These are phyloP conservation scores for Tieghemostelium lacteum DNA, from an alignment of 78 protist genomes.

Conservation along the genomic window DNA sequence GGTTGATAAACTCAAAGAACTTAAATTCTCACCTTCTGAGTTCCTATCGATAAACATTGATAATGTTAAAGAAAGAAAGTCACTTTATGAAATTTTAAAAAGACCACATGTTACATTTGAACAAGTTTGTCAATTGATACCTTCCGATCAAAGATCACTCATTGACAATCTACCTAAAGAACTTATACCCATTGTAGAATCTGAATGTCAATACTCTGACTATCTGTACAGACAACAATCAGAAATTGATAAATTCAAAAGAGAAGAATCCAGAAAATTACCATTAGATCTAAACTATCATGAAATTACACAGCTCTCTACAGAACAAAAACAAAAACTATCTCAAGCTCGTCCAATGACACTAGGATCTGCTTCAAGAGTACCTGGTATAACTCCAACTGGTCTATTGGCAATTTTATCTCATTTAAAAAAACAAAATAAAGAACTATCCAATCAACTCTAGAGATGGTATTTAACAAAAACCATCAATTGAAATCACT, in stretches of 20 bases:
- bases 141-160: background rate
- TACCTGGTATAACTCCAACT: slow-evolving; percentile 77
- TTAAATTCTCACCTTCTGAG: slow-evolving; percentile 7
- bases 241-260: slow-evolving; percentile 39
- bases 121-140: background rate
- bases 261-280: slow-evolving; percentile 27
- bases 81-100: slow-evolving; percentile 29
- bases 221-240: slow-evolving; percentile 19
- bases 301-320: slow-evolving; percentile 49
- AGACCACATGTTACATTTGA: slow-evolving; percentile 32
- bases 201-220: slow-evolving; percentile 54
- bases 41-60: background rate
- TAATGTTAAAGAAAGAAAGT: slow-evolving; percentile 33
- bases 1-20: background rate
- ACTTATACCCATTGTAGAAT: slow-evolving; percentile 40
- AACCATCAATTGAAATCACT: background rate
- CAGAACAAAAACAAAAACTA: slow-evolving; percentile 61
- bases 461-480: background rate
- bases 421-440: slow-evolving; percentile 10
- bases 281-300: slow-evolving; percentile 18
- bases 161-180: background rate
- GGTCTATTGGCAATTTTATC: slow-evolving; percentile 11
- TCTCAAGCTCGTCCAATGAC: slow-evolving; percentile 44
- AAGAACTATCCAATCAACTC: background rate
- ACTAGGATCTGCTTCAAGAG: slow-evolving; percentile 42